Base-by-base conservation (phyloP, 164 flowering plant genomes). In the Nelumbo lutea region DNA sequence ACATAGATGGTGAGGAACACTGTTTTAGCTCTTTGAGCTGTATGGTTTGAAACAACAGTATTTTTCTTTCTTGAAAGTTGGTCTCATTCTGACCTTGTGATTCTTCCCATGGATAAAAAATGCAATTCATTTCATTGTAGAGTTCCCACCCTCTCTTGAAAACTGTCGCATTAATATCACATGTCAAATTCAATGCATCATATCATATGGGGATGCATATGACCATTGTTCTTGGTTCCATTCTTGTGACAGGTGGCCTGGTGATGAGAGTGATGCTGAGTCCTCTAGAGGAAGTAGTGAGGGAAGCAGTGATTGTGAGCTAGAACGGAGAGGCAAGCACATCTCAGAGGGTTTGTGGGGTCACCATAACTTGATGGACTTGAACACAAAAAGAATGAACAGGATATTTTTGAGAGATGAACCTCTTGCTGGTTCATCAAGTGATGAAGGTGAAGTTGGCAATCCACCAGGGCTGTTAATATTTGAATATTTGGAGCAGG, bases 401-500 rank as follows among this genome's bases (percentile, higher is more conserved):
- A 75, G 80, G 56, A 72, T 80, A 10, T 76, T 81, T 10, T 67
- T 83, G 74, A 79, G 79, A 56, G 86, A 81, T 9, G 74, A 77
- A 68, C 59, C 81, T 73, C 61, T 48, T 15, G 42, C 60, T 27
- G 4, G 51, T 74, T 75, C 79, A 64, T 79, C 77, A 13, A 78
- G 79, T 68, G 80, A 78, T 74, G 87, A 84, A 77, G 73, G 71
- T 14, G 86, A 82, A 61, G 71, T 40, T 65, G 59, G 68, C 67
- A 77, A 74, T 57, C 77, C 81, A 3, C 75, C 77, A n/a, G 86
- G 84, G 44, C 42, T 10, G 41, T 83, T 79, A 42, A 53, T 75
- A 38, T 89, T 80, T 74, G 86, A 89, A 75, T 86, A 83, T 69
- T 74, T 89, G 67, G 97, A 89, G 69, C 75, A 68, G 13, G 87